Evolutionary conservation across 305 asterid species (phyloP).

Genomic region (Andrographis paniculata): DNA sequence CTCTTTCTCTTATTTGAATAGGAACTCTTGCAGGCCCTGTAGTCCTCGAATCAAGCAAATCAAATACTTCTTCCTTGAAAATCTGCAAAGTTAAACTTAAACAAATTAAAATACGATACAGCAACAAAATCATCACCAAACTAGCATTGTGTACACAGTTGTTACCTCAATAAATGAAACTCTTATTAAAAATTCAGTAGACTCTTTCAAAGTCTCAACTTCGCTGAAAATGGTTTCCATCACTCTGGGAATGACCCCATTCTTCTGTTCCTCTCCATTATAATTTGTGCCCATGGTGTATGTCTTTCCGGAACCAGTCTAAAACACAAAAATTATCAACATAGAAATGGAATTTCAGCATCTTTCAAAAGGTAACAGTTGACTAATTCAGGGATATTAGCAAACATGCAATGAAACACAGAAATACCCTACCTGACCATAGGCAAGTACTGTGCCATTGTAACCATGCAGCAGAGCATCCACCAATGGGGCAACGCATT

Average conservation of each 20-base stretch:
- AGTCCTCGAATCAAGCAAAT: conserved; percentile 56
- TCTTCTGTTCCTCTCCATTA: conserved; percentile 70
- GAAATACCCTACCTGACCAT: conserved; percentile 64
- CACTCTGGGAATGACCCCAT: conserved; percentile 78
- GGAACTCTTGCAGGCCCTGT: conserved; percentile 71
- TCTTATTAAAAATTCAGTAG: conserved; percentile 68
- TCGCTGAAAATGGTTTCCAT: conserved; percentile 72
- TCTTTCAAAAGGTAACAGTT: not conserved
- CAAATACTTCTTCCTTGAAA: conserved; percentile 96
- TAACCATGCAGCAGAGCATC: conserved; percentile 84
- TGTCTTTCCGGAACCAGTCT: conserved; percentile 99
- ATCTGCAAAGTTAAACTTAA: conserved; percentile 39
- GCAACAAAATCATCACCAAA: not conserved
- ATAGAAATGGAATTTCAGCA: conserved; percentile 4
- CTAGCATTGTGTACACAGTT: conserved; percentile 4
- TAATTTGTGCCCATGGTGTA: conserved; percentile 99
- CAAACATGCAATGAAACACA: not conserved
- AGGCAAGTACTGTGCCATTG: conserved; percentile 94
- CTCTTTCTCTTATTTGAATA: conserved; percentile 86
- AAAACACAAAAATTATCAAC: conserved; percentile 9
- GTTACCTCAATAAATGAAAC: conserved; percentile 93
- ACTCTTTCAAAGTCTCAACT: conserved; percentile 52
- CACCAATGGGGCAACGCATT: conserved; percentile 76
- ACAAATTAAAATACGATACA: not conserved
- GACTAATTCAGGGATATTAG: conserved; percentile 1